phyloP scores from a whole-genome alignment of 2,329 filamentous ascomycete species.

The Ceratocystis harringtonii region DNA sequence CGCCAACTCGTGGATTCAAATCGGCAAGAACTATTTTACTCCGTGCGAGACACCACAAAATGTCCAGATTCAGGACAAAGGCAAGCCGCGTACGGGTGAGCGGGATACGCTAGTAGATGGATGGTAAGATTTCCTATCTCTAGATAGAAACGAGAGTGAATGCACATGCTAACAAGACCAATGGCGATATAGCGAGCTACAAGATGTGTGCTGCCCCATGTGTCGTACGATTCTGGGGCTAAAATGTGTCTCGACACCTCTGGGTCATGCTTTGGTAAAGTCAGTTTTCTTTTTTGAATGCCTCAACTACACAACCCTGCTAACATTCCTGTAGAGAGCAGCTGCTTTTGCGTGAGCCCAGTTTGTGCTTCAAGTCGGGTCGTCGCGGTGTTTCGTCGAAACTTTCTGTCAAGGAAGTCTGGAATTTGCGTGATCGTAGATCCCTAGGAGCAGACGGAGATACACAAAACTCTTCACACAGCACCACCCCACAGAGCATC shows the following conservation, averaged over 20 bases:
- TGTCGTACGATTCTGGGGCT: slow-evolving; percentile 26
- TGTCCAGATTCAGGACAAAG: slow-evolving; percentile 20
- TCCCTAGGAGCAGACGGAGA: background rate
- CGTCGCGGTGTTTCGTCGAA: background rate
- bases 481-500: background rate
- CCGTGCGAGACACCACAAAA: slow-evolving; percentile 22
- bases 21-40: slow-evolving; percentile 29
- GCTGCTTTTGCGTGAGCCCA: slow-evolving; percentile 24
- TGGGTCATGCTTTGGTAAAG: slow-evolving; percentile 27
- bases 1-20: slow-evolving; percentile 28
- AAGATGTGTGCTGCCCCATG: slow-evolving; percentile 25
- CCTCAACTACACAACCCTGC: background rate
- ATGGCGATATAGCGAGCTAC: slow-evolving; percentile 23
- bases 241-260: slow-evolving; percentile 24
- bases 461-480: background rate
- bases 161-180: background rate
- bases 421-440: slow-evolving; percentile 1
- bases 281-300: slow-evolving; percentile 20
- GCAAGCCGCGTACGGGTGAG: slow-evolving; percentile 23
- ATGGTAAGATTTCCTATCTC: slow-evolving; percentile 22
- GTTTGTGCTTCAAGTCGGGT: background rate
- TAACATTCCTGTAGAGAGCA: slow-evolving; percentile 24
- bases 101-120: slow-evolving; percentile 25
- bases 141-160: background rate
- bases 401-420: background rate